phyloP scores from a whole-genome alignment of 441 rosid genomes.

The Eutrema salsugineum region DNA sequence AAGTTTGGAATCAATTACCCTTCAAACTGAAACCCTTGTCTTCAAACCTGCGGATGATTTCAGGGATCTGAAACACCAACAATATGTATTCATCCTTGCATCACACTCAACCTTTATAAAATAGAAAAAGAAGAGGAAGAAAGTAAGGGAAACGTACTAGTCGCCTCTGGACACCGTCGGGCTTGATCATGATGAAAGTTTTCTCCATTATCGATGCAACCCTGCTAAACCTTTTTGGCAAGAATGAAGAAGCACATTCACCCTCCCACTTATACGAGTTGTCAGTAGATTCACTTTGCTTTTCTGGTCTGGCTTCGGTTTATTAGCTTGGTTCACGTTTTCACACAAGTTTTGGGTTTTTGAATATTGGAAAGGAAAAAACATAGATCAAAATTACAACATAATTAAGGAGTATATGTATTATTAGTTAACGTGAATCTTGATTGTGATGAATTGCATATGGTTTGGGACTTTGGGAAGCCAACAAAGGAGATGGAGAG shows the following conservation, averaged over 20 bases:
- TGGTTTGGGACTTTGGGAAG: not conserved
- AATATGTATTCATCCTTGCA: not conserved
- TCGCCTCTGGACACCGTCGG: slow-evolving; percentile 93
- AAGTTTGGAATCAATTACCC: slow-evolving; percentile 37
- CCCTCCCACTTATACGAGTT: no score
- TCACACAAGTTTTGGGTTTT: no score
- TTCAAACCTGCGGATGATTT: slow-evolving; percentile 83
- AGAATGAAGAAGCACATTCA: no score
- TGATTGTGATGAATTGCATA: not conserved
- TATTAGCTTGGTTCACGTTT: no score
- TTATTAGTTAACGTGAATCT: not conserved
- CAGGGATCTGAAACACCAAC: slow-evolving; percentile 58
- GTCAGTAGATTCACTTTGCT: no score
- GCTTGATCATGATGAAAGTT: slow-evolving; percentile 96
- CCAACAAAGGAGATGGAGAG: not conserved
- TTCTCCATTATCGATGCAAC: slow-evolving; percentile 59
- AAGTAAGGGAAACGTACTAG: slow-evolving; percentile 45
- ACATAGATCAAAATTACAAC: no score
- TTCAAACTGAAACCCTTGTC: slow-evolving; percentile 90
- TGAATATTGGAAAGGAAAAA: no score
- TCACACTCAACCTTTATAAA: no score
- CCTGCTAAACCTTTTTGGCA: no score
- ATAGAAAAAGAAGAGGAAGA: not conserved
- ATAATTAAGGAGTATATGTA: no score
- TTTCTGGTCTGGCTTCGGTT: no score